Evolutionary conservation across 2,329 filamentous ascomycete species (phyloP).

Genomic region (Penicillium expansum): DNA sequence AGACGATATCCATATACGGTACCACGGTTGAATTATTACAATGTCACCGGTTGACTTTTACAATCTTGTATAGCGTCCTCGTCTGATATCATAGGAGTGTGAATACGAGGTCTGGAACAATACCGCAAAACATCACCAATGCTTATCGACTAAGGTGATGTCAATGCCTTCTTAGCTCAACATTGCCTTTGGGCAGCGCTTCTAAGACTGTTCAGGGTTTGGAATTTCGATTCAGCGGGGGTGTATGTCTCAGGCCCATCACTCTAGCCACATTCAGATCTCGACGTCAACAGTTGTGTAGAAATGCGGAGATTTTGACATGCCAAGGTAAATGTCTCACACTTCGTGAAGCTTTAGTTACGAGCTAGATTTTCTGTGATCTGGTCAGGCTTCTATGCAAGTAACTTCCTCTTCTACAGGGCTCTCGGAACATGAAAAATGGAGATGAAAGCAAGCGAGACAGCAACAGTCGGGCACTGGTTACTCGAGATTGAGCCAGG

Average conservation of each 20-base stretch:
- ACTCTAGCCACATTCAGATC: conserved; percentile 5
- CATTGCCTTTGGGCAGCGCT: not conserved
- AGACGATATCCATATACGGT: not conserved
- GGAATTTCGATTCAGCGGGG: not conserved
- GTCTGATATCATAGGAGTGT: not conserved
- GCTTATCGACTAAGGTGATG: not conserved
- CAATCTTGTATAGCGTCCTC: not conserved
- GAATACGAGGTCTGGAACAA: conserved; percentile 31
- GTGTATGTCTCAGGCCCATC: conserved; percentile 14
- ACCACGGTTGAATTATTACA: not conserved
- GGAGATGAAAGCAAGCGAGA: not conserved
- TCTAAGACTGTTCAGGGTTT: not conserved
- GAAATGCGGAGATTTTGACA: conserved; percentile 3
- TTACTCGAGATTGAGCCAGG: not conserved
- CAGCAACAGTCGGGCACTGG: too few species aligned
- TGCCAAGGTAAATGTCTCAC: conserved; percentile 6
- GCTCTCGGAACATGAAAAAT: not conserved
- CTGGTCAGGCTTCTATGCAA: not conserved
- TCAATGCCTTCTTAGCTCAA: conserved; percentile 10
- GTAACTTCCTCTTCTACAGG: not conserved
- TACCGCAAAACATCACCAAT: conserved; percentile 18
- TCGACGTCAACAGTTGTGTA: conserved; percentile 4
- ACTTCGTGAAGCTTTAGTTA: not conserved
- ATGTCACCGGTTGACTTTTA: not conserved
- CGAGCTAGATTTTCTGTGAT: not conserved